These are phyloP conservation scores for Asclepias syriaca DNA, from an alignment of 257 asterid genomes.

Conservation along the genomic window DNA sequence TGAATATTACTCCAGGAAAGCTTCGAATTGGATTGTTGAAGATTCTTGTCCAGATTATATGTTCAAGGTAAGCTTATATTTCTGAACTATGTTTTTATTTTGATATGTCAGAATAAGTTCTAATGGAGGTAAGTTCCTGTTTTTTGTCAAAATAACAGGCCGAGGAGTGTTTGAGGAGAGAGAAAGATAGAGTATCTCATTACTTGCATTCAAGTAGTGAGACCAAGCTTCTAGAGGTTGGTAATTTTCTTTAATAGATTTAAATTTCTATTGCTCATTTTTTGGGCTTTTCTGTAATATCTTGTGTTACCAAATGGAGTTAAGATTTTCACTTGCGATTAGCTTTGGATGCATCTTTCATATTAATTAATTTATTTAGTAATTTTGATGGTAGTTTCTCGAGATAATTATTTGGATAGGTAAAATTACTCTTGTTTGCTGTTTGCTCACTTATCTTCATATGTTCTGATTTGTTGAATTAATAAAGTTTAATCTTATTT, in stretches of 20 bases:
- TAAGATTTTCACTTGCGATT: not conserved
- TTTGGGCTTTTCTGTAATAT: not conserved
- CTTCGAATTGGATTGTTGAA: slow-evolving; percentile 51
- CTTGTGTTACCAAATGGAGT: not conserved
- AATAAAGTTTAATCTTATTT: not conserved
- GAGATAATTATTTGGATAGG: not conserved
- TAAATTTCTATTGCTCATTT: not conserved
- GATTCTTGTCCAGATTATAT: slow-evolving; percentile 65
- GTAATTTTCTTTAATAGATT: slow-evolving; percentile 1
- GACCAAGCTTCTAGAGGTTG: slow-evolving; percentile 45
- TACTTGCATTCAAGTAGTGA: slow-evolving; percentile 50
- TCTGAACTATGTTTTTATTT: not conserved
- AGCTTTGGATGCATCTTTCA: not conserved
- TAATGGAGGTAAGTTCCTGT: not conserved
- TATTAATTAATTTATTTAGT: not conserved
- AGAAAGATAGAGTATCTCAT: slow-evolving; percentile 48
- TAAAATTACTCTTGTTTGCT: not conserved
- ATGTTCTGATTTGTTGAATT: not conserved
- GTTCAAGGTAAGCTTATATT: slow-evolving; percentile 39
- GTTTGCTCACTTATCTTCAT: not conserved
- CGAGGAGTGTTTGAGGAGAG: slow-evolving; percentile 53
- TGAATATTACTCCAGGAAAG: slow-evolving; percentile 49
- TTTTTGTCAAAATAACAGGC: slow-evolving; percentile 27
- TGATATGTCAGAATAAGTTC: not conserved
- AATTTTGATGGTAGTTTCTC: not conserved